phyloP scores from a whole-genome alignment of 2,329 filamentous ascomycete genomes.

The Diaporthe batatas region DNA sequence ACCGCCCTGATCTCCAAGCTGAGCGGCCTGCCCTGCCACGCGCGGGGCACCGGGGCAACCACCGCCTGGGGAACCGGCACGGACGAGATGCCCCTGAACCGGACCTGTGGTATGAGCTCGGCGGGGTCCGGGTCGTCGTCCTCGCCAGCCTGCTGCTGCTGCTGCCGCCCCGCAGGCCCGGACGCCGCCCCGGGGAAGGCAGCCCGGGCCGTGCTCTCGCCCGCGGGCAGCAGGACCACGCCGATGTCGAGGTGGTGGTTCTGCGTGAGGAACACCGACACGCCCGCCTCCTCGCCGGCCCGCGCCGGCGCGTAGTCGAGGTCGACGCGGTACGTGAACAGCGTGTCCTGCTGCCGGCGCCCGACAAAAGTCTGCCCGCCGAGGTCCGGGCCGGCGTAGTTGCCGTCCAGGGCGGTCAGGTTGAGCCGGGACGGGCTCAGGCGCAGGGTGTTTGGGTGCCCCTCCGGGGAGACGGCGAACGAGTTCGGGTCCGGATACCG shows the following conservation, averaged over 20 bases:
- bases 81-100: slow-evolving; percentile 60
- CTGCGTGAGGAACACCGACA: slow-evolving; percentile 66
- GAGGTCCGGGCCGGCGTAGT: slow-evolving; percentile 57
- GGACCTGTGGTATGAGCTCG: slow-evolving; percentile 55
- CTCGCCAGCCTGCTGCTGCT: too few relatives aligned
- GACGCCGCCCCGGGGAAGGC: slow-evolving; percentile 42
- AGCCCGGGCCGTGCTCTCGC: slow-evolving; percentile 43
- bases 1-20: slow-evolving; percentile 57
- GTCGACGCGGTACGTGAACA: slow-evolving; percentile 65
- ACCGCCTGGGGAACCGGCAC: slow-evolving; percentile 54
- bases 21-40: slow-evolving; percentile 54
- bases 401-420: slow-evolving; percentile 65
- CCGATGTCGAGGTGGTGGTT: slow-evolving; percentile 65
- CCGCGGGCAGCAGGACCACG: slow-evolving; percentile 53
- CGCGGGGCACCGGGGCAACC: slow-evolving; percentile 54
- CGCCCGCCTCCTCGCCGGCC: slow-evolving; percentile 63
- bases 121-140: slow-evolving; percentile 36
- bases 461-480: slow-evolving; percentile 60
- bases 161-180: too few relatives aligned
- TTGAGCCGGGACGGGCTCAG: slow-evolving; percentile 64
- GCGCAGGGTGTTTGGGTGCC: slow-evolving; percentile 58
- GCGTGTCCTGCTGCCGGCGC: slow-evolving; percentile 69
- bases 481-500: slow-evolving; percentile 61
- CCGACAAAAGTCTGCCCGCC: slow-evolving; percentile 66
- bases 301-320: slow-evolving; percentile 57